Conservation (phyloP, 163 green algal genomes). For the Chloromonas sp. region DNA sequence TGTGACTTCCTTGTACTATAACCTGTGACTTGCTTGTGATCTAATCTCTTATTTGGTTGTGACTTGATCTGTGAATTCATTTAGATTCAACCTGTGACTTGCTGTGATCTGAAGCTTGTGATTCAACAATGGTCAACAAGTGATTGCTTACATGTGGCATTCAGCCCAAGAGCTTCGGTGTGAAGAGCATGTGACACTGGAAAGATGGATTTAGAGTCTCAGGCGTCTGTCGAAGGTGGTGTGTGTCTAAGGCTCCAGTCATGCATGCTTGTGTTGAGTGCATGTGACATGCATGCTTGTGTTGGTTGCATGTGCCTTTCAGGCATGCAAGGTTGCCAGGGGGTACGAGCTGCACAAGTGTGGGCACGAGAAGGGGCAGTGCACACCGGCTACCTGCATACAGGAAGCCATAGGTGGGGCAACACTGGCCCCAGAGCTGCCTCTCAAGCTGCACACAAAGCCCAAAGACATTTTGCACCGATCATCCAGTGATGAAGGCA, state of each 20-base stretch:
- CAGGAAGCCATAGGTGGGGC: conserved; percentile 2
- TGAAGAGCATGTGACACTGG: too few relatives aligned
- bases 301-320: not conserved
- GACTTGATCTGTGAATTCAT: too few relatives aligned
- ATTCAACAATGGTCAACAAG: too few relatives aligned
- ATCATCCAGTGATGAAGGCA: too few relatives aligned
- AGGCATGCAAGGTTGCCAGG: not conserved
- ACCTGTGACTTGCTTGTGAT: too few relatives aligned
- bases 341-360: conserved; percentile 58
- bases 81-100: not conserved
- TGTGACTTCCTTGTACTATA: not conserved
- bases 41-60: not conserved
- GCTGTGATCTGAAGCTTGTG: not conserved
- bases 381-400: conserved; percentile 17
- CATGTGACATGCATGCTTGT: too few relatives aligned
- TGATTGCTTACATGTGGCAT: too few relatives aligned
- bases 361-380: conserved; percentile 29
- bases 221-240: too few relatives aligned
- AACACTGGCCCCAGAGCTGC: not conserved
- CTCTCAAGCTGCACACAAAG: not conserved
- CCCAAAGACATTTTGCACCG: too few relatives aligned
- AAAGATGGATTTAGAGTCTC: not conserved
- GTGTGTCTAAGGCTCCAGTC: not conserved
- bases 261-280: too few relatives aligned
- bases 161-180: too few relatives aligned